Evolutionary conservation across 495 filamentous ascomycete species (phyloP), one percentile per base, ranked within the genome.

Genomic region (Annulohypoxylon bovei): DNA sequence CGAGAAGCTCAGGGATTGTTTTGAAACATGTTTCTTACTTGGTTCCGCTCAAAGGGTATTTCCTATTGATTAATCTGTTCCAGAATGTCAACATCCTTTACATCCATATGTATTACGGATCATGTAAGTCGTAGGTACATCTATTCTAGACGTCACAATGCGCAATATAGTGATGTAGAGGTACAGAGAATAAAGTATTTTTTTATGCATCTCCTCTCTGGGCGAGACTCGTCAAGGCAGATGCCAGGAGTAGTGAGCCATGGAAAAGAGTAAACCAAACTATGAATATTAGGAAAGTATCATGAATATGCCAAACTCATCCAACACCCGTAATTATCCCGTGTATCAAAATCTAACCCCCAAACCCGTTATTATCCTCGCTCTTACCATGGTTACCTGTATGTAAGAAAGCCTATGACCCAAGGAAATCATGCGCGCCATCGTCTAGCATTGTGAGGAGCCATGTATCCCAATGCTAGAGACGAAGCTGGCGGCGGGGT

Each of bases 261-360:
- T 35, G 28, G 12, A 62, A 50, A 65, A 65, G 52, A 60, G 35
- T 65, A 55, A 47, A 23, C 49, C 56, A 40, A 33, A 58, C 33
- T 40, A 69, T 58, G 20, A 71, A 57, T 33, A 67, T 63, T 67
- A 67, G 44, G 68, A 71, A 68, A 68, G 28, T 49, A 33, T 52
- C 68, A 57, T 39, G 44, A 46, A 63, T 67, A 62, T 52, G 52
- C 33, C 8, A 57, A 59, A 35, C 27, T 42, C 40, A 59, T 49
- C 25, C 8, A 40, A 57, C 1, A 25, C 60, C 53, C 30, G 2
- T n/a, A 54, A 65, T 12, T 8, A 60, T n/a, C 47, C 58, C 39
- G 16, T 61, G 54, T 61, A 56, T 58, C 40, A 49, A 66, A 57
- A 52, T 27, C 42, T 40, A 56, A 42, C 58, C 28, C 57, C 52